A percentile compares a stretch with the other conserved stretches of the same genome.
Evolutionary conservation across 106 monocot genomes (phyloP).

Genomic region (Xerophyta viscosa): DNA sequence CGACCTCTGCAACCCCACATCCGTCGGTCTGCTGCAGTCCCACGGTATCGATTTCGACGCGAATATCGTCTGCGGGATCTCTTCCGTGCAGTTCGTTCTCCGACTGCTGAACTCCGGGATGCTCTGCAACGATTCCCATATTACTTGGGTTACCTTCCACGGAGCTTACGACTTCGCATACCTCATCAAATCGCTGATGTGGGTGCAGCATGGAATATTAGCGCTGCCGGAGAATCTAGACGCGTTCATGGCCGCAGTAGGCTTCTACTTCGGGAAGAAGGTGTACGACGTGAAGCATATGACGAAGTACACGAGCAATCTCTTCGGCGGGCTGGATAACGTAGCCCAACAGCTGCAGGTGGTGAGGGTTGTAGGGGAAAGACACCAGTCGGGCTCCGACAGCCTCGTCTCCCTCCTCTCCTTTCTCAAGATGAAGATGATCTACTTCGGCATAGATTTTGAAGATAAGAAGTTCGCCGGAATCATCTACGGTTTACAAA

Average conservation of each 20-base stretch:
- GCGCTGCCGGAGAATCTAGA: conserved; percentile 2
- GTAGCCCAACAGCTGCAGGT: conserved; percentile 21
- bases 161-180: too few species aligned
- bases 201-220: conserved; percentile 13
- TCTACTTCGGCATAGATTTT: conserved; percentile 1
- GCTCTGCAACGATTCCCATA: conserved; percentile 11
- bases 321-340: conserved; percentile 36
- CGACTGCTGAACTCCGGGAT: conserved; percentile 31
- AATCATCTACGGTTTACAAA: too few species aligned
- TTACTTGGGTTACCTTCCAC: conserved; percentile 34
- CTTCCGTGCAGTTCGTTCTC: conserved; percentile 18
- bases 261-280: too few species aligned
- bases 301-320: conserved; percentile 19
- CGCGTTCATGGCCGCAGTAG: conserved; percentile 15
- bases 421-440: conserved; percentile 16
- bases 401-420: too few species aligned
- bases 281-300: conserved; percentile 44
- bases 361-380: conserved; percentile 18
- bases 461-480: too few species aligned
- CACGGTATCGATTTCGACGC: conserved; percentile 29
- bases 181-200: conserved; percentile 31
- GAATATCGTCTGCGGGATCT: conserved; percentile 22
- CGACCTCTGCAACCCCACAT: conserved; percentile 15
- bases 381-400: too few species aligned
- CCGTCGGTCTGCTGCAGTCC: conserved; percentile 10